phyloP scores from a whole-genome alignment of 257 asterid species.

The Solanum neorickii region DNA sequence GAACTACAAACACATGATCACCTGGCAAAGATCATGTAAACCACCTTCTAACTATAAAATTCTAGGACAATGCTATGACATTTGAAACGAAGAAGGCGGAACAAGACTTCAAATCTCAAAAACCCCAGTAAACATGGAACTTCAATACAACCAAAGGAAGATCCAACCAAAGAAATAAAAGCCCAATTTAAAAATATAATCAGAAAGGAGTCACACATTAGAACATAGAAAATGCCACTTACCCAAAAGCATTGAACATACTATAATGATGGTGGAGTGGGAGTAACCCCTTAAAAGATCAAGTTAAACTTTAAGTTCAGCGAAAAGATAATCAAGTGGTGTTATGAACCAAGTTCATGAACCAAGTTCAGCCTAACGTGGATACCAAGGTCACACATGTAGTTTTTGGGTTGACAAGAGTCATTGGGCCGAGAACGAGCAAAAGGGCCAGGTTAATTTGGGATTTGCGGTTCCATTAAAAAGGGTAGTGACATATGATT shows the following conservation, averaged over 20 bases:
- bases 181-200: not conserved
- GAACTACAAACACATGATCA: not conserved
- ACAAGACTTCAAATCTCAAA: not conserved
- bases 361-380: too few relatives aligned
- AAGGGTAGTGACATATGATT: too few relatives aligned
- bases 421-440: too few relatives aligned
- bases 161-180: not conserved
- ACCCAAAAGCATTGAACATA: not conserved
- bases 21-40: not conserved
- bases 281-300: not conserved
- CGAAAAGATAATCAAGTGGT: not conserved
- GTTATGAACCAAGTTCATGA: too few relatives aligned
- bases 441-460: too few relatives aligned
- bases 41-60: not conserved
- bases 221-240: not conserved
- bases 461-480: too few relatives aligned
- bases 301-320: not conserved
- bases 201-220: not conserved
- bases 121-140: not conserved
- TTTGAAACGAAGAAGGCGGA: not conserved
- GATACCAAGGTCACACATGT: too few relatives aligned
- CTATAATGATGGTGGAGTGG: not conserved
- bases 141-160: not conserved
- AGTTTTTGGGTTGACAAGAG: too few relatives aligned
- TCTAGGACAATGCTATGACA: not conserved